These are phyloP conservation scores for Claviceps cyperi DNA, from an alignment of 2,329 filamentous ascomycete species.

Conservation along the genomic window DNA sequence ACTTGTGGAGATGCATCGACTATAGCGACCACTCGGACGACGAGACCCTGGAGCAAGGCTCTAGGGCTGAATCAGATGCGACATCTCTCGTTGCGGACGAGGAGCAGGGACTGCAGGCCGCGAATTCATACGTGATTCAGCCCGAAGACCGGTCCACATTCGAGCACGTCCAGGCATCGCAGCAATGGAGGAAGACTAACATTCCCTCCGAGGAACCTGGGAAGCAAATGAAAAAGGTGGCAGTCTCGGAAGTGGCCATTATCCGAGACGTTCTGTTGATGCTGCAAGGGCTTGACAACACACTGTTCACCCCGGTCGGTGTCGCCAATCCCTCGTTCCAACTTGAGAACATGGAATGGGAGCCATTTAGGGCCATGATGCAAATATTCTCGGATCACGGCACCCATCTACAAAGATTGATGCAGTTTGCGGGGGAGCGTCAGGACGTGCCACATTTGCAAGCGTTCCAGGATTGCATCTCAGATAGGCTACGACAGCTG, in stretches of 20 bases:
- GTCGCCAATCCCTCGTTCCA: conserved; percentile 28
- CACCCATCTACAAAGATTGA: conserved; percentile 29
- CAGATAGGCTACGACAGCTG: conserved; percentile 40
- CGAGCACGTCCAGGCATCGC: conserved; percentile 17
- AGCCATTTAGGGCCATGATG: conserved; percentile 34
- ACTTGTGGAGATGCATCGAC: conserved; percentile 57
- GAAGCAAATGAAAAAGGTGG: conserved; percentile 23
- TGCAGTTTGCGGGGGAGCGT: conserved; percentile 25
- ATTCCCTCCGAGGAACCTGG: conserved; percentile 21
- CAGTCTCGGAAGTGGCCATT: conserved; percentile 56
- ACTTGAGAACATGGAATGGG: conserved; percentile 32
- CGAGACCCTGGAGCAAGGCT: conserved; percentile 19
- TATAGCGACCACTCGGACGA: conserved; percentile 54
- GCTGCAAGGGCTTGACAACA: conserved; percentile 65
- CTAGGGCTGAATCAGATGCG: conserved; percentile 23
- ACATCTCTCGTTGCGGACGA: conserved; percentile 18
- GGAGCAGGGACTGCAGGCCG: conserved; percentile 12
- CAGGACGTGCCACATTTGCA: conserved; percentile 49
- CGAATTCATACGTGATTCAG: conserved; percentile 21
- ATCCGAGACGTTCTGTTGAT: conserved; percentile 73
- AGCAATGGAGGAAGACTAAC: conserved; percentile 19
- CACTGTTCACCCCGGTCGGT: conserved; percentile 43
- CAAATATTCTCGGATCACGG: conserved; percentile 32
- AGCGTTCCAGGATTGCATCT: conserved; percentile 52
- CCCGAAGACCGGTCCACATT: conserved; percentile 19